Conservation (phyloP, 1,284 basidiomycete genomes). For the Pseudozyma hubeiensis region DNA sequence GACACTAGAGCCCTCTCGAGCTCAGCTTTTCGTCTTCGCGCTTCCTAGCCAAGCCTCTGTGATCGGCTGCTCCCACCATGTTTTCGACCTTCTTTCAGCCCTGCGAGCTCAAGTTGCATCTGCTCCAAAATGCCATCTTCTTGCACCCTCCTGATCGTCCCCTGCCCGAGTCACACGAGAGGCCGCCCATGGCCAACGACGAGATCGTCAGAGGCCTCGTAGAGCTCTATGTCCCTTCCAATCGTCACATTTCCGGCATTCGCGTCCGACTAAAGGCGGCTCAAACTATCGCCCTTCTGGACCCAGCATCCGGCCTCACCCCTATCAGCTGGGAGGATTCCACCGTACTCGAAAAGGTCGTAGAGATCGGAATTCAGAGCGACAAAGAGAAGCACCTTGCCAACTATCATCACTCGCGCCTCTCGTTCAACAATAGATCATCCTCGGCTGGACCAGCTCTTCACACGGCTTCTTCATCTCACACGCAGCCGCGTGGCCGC, state of each 20-base stretch:
- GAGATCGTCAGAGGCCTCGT: constrained; percentile 66
- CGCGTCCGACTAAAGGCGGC: constrained; percentile 62
- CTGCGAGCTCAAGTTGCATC: constrained; percentile 64
- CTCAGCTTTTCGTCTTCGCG: no score
- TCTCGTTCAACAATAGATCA: constrained; percentile 35
- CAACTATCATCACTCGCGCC: constrained; percentile 24
- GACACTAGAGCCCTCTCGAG: no score
- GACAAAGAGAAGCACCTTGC: constrained; percentile 40
- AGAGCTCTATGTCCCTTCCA: constrained; percentile 64
- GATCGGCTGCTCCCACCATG: constrained; percentile 21
- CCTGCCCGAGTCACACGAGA: constrained; percentile 51
- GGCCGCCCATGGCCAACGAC: constrained; percentile 64
- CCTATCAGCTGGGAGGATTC: constrained; percentile 65
- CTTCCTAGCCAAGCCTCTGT: no score
- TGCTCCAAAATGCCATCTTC: constrained; percentile 66
- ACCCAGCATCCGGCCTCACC: constrained; percentile 51
- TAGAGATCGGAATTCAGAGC: constrained; percentile 62
- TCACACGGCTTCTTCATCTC: constrained; percentile 17
- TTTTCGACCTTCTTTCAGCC: constrained; percentile 64
- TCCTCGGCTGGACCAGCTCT: constrained; percentile 27
- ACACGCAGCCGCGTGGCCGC: constrained; percentile 29
- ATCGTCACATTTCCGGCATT: constrained; percentile 63
- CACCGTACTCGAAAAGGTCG: constrained; percentile 63
- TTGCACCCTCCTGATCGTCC: constrained; percentile 62
- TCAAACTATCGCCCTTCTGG: constrained; percentile 65